Conservation (phyloP, 148 eudicot species). For the Camellia sinensis region DNA sequence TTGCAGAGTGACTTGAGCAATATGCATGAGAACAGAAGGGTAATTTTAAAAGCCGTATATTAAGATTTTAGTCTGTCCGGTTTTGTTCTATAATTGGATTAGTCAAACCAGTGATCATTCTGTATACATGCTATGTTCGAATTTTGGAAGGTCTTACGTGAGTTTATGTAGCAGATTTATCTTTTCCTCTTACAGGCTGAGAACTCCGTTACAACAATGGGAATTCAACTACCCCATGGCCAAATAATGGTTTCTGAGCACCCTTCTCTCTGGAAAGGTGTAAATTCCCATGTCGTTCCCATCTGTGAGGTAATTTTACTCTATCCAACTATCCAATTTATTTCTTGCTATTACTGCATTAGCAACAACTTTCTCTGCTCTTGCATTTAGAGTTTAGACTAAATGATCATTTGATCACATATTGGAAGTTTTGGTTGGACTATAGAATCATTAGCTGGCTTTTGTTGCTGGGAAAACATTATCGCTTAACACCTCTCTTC, state of each 20-base stretch:
- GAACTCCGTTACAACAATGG: constrained; percentile 14
- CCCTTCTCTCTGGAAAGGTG: too few relatives aligned
- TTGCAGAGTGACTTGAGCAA: constrained; percentile 9
- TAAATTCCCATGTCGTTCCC: neutral
- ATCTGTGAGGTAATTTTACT: constrained; percentile 8
- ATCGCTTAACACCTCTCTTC: too few relatives aligned
- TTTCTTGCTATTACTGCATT: too few relatives aligned
- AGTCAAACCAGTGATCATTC: too few relatives aligned
- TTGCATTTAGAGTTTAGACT: neutral
- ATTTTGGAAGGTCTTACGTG: neutral
- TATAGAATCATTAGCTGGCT: too few relatives aligned
- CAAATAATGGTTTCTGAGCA: too few relatives aligned
- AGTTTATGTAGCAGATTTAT: neutral
- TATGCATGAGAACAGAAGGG: constrained; percentile 24
- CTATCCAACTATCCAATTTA: too few relatives aligned
- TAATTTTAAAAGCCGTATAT: neutral
- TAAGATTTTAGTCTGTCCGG: neutral
- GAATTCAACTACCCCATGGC: constrained; percentile 21
- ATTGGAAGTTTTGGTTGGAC: too few relatives aligned
- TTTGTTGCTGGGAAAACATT: too few relatives aligned
- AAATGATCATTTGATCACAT: too few relatives aligned
- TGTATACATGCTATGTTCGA: too few relatives aligned
- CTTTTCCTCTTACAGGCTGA: constrained; percentile 14
- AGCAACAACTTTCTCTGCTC: neutral
- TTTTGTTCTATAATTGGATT: too few relatives aligned